These are phyloP conservation scores for Hygrophila difformis DNA, from an alignment of 257 asterid species.

Conservation along the genomic window DNA sequence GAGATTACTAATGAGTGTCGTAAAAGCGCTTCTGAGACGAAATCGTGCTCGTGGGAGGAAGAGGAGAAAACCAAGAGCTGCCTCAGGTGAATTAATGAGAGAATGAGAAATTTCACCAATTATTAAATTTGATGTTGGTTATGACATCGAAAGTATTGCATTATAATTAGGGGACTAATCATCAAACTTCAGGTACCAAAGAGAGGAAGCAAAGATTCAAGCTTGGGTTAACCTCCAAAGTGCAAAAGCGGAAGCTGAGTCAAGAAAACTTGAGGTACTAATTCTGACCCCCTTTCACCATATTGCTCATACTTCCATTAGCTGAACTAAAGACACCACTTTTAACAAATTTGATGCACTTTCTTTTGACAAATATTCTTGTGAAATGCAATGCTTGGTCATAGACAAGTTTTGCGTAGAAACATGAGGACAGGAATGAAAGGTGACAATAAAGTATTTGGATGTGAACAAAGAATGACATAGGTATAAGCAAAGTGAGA, in stretches of 20 bases:
- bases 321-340: too few species aligned
- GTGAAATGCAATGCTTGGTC: too few species aligned
- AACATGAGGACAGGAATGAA: neutral
- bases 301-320: neutral
- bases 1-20: conserved; percentile 61
- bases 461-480: conserved; percentile 5
- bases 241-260: conserved; percentile 98
- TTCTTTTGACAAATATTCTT: too few species aligned
- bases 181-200: conserved; percentile 55
- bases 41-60: conserved; percentile 62
- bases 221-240: conserved; percentile 95
- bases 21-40: conserved; percentile 54
- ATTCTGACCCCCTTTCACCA: neutral
- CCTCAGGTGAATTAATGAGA: conserved; percentile 40
- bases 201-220: conserved; percentile 93
- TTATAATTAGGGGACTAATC: neutral
- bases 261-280: conserved; percentile 91
- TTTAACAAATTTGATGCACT: too few species aligned
- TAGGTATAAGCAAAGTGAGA: neutral
- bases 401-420: neutral
- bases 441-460: neutral
- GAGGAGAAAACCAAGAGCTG: conserved; percentile 78
- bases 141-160: neutral
- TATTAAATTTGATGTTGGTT: too few species aligned
- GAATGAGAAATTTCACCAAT: neutral